Conservation (phyloP, 495 filamentous ascomycete species). For the Tuber borchii region DNA sequence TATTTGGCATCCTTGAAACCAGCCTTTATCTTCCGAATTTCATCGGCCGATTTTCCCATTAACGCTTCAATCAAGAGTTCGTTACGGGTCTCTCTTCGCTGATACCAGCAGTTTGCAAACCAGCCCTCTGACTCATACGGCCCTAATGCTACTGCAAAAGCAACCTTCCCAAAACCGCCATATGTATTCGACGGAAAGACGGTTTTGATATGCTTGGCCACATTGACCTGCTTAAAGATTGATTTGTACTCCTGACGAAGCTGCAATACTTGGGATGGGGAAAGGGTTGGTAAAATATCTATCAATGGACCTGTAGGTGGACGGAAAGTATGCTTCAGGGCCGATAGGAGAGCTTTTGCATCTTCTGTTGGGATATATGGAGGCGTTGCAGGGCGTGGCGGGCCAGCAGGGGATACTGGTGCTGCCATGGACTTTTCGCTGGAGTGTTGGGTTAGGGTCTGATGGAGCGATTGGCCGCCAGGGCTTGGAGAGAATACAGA, state of each 20-base stretch:
- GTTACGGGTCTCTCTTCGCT: slow-evolving; percentile 71
- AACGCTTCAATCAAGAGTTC: slow-evolving; percentile 88
- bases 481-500: slow-evolving; percentile 34
- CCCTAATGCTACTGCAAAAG: slow-evolving; percentile 83
- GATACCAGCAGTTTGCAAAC: slow-evolving; percentile 99
- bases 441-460: slow-evolving; percentile 42
- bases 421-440: slow-evolving; percentile 25
- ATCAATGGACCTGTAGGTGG: slow-evolving; percentile 65
- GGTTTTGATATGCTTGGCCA: slow-evolving; percentile 90
- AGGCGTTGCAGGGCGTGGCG: slow-evolving; percentile 43
- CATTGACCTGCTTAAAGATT: slow-evolving; percentile 79
- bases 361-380: slow-evolving; percentile 72
- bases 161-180: slow-evolving; percentile 70
- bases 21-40: slow-evolving; percentile 87
- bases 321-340: slow-evolving; percentile 61
- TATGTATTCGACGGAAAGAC: slow-evolving; percentile 62
- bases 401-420: slow-evolving; percentile 43
- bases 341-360: slow-evolving; percentile 65
- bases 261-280: slow-evolving; percentile 76
- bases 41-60: slow-evolving; percentile 79
- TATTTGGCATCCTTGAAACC: slow-evolving; percentile 90
- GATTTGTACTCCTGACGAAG: slow-evolving; percentile 84
- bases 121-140: slow-evolving; percentile 90
- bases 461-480: slow-evolving; percentile 34
- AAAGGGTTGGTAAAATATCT: slow-evolving; percentile 74